Percentiles rank a stretch among this genome's conserved stretches.
phyloP scores from a whole-genome alignment of 805 yeast species.

The Saccharomycopsis schoenii region DNA sequence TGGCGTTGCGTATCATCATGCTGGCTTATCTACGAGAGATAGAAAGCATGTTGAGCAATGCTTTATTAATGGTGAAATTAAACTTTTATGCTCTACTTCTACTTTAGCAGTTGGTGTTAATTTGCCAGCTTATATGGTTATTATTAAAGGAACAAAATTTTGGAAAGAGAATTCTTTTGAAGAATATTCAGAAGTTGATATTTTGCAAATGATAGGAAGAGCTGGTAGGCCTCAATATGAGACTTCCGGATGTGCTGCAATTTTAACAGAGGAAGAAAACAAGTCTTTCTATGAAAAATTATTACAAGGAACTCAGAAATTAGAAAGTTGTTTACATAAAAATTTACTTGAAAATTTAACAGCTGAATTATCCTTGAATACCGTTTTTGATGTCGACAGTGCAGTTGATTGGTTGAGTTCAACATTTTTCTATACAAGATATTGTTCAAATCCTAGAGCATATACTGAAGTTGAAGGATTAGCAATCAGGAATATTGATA shows the following conservation, averaged over 20 bases:
- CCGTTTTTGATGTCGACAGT: constrained; percentile 28
- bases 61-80: constrained; percentile 34
- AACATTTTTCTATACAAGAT: constrained; percentile 42
- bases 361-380: constrained; percentile 35
- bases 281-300: constrained; percentile 32
- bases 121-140: constrained; percentile 49
- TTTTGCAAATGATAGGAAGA: constrained; percentile 56
- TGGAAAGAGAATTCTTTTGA: constrained; percentile 41
- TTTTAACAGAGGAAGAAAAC: constrained; percentile 33
- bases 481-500: constrained; percentile 22
- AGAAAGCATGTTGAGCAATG: constrained; percentile 35
- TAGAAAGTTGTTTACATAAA: constrained; percentile 39
- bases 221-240: constrained; percentile 57
- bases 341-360: constrained; percentile 32
- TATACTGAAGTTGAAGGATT: constrained; percentile 26
- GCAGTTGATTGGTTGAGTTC: constrained; percentile 38
- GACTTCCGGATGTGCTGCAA: constrained; percentile 38
- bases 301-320: constrained; percentile 31
- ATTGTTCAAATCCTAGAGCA: constrained; percentile 29
- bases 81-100: constrained; percentile 45
- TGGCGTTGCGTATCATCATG: constrained; percentile 50
- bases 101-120: constrained; percentile 55
- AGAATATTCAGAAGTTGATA: constrained; percentile 47
- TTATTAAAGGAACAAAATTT: constrained; percentile 53
- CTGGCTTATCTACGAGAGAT: constrained; percentile 42